Base-by-base conservation (phyloP, 805 yeast genomes). In the Huiozyma sinensis region DNA sequence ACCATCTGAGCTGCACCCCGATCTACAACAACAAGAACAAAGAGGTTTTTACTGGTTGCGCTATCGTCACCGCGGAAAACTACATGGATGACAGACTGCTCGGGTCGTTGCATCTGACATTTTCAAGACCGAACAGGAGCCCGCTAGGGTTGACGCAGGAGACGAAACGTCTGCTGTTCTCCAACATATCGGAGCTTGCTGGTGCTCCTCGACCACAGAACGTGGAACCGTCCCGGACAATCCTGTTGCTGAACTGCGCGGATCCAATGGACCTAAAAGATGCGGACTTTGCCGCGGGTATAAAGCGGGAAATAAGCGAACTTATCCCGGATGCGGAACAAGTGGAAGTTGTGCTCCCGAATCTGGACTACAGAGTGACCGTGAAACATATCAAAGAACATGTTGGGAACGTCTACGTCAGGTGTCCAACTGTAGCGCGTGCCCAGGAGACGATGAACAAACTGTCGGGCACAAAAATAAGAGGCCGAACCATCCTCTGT, bases 351-450 rank as follows among this genome's bases (percentile, higher is more conserved):
- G 88, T 92, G 0, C 69, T 72, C 50, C 88, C 78, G 55, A 47
- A 58, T 12, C 53, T 56, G 1, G 67, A 64, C 36, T 69, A 64
- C 54, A 69, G 67, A 42, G 62, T 72, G 57, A 70, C 76, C 55
- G 53, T 71, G 50, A 66, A 70, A 57, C 52, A 53, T 40, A 44
- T 75, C 63, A 44, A 72, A 65, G 40, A 81, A 2, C 85, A 83
- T 6, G 70, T 80, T 40, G 95, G 96, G 0, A 81, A 76, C 49
- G 70, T 87, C 0, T 87, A 71, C 58, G 76, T 84, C 24, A 77
- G 81, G 58, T 88, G 83, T 61, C 70, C 68, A 1, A 65, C 67
- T 9, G 61, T 68, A 1, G 73, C 72, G 1, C 62, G 64, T 2
- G 81, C 95, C 1, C 57, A 65, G 6, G 58, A 61, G 7, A 94